A percentile compares a stretch with the other conserved stretches of the same genome.
Conservation (phyloP, 345 rosid species). For the Geranium rotundifolium region DNA sequence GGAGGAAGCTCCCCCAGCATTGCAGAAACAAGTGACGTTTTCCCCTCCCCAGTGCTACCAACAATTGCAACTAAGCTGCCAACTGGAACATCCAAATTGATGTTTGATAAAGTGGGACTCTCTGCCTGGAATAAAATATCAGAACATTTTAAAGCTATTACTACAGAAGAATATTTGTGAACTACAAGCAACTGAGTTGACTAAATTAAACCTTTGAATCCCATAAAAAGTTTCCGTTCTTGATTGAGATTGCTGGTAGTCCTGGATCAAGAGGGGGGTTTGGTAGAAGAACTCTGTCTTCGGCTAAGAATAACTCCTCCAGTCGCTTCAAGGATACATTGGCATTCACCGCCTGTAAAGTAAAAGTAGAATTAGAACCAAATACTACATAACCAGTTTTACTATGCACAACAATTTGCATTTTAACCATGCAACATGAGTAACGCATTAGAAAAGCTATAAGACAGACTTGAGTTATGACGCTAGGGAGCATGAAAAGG, state of each 20-base stretch:
- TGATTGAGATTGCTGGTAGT: conserved; percentile 72
- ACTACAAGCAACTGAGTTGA: neutral
- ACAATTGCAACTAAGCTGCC: conserved; percentile 95
- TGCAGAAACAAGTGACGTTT: conserved; percentile 88
- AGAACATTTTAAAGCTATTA: conserved; percentile 5
- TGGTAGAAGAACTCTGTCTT: conserved; percentile 86
- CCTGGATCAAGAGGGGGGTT: conserved; percentile 72
- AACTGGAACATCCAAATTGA: conserved; percentile 72
- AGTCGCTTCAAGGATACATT: conserved; percentile 87
- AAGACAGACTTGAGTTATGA: conserved; percentile 74
- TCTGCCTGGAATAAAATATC: conserved; percentile 49
- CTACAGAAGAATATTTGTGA: neutral
- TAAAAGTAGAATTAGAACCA: conserved; percentile 15
- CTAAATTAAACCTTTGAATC: conserved; percentile 62
- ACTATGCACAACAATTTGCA: neutral
- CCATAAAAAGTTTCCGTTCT: conserved; percentile 87
- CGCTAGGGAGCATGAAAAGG: conserved; percentile 86
- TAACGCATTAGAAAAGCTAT: neutral
- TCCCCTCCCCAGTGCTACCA: conserved; percentile 98
- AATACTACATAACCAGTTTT: conserved; percentile 6
- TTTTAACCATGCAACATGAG: no score
- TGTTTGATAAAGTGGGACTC: conserved; percentile 72
- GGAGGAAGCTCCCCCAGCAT: conserved; percentile 99
- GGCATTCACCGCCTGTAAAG: conserved; percentile 72
- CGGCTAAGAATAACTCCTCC: conserved; percentile 83